Percentiles rank a stretch among this genome's conserved stretches.
Evolutionary conservation across 2,329 filamentous ascomycete genomes (phyloP).

Genomic region (Coniella lustricola): DNA sequence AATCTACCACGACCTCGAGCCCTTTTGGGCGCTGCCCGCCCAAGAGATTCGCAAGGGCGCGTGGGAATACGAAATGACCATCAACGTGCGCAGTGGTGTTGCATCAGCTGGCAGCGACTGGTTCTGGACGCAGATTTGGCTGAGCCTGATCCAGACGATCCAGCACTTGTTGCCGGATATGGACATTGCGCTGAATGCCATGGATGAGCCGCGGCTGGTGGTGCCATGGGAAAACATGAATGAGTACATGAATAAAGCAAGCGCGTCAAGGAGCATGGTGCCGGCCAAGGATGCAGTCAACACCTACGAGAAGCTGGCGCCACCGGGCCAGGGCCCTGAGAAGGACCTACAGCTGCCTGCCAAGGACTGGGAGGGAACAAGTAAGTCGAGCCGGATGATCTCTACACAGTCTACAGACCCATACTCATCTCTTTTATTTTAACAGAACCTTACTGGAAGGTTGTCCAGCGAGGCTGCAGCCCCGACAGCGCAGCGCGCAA

Average conservation of each 20-base stretch:
- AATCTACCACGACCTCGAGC: constrained; percentile 55
- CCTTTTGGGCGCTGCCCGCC: constrained; percentile 47
- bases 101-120: constrained; percentile 46
- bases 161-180: constrained; percentile 55
- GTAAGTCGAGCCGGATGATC: constrained; percentile 28
- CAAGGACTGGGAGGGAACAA: constrained; percentile 45
- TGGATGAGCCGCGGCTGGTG: constrained; percentile 61
- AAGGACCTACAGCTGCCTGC: constrained; percentile 27
- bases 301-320: constrained; percentile 36
- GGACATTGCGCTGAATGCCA: constrained; percentile 59
- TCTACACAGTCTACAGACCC: neutral
- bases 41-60: constrained; percentile 43
- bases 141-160: constrained; percentile 45
- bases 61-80: constrained; percentile 52
- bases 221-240: constrained; percentile 57
- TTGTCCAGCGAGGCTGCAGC: constrained; percentile 53
- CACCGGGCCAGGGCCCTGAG: constrained; percentile 29
- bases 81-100: constrained; percentile 46
- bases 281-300: constrained; percentile 37
- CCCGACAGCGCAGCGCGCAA: constrained; percentile 55
- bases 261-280: constrained; percentile 37
- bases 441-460: constrained; percentile 47
- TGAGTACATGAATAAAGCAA: constrained; percentile 44
- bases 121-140: constrained; percentile 54
- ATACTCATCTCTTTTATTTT: neutral